Evolutionary conservation across 495 filamentous ascomycete species (phyloP).

Genomic region (Neurospora intermedia): DNA sequence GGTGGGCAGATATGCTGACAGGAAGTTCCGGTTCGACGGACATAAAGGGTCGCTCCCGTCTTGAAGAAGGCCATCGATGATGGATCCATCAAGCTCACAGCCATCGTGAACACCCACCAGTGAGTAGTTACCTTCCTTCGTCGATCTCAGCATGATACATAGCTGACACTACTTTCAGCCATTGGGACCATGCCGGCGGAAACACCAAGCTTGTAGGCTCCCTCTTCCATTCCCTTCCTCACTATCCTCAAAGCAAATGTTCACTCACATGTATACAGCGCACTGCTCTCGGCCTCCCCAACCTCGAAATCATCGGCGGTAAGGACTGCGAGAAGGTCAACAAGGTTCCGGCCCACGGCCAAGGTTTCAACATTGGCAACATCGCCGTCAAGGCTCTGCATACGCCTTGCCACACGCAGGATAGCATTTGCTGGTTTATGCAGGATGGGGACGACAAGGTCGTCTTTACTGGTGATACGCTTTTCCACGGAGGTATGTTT

Average conservation of each 20-base stretch:
- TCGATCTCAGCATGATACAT: too few relatives aligned
- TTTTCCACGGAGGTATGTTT: conserved; percentile 76
- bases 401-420: conserved; percentile 96
- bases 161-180: conserved; percentile 38
- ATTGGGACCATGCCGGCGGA: conserved; percentile 91
- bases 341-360: conserved; percentile 58
- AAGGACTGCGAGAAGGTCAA: conserved; percentile 76
- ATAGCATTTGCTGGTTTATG: conserved; percentile 86
- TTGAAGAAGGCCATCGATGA: conserved; percentile 59
- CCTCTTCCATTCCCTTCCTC: not conserved
- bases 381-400: conserved; percentile 83
- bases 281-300: conserved; percentile 43
- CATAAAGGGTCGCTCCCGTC: conserved; percentile 63
- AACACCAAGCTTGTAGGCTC: conserved; percentile 63
- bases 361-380: conserved; percentile 73
- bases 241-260: not conserved
- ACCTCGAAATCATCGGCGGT: conserved; percentile 71
- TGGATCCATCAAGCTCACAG: conserved; percentile 69
- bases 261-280: conserved; percentile 39
- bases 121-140: conserved; percentile 37
- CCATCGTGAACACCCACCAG: conserved; percentile 97
- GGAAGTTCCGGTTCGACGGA: not conserved
- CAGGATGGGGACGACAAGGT: conserved; percentile 71
- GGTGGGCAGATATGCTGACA: not conserved
- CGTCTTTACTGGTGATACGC: conserved; percentile 92